Evolutionary conservation across 129 eudicot genomes (phyloP), one percentile per base, ranked within the genome.

Genomic region (Ambrosia trifida): DNA sequence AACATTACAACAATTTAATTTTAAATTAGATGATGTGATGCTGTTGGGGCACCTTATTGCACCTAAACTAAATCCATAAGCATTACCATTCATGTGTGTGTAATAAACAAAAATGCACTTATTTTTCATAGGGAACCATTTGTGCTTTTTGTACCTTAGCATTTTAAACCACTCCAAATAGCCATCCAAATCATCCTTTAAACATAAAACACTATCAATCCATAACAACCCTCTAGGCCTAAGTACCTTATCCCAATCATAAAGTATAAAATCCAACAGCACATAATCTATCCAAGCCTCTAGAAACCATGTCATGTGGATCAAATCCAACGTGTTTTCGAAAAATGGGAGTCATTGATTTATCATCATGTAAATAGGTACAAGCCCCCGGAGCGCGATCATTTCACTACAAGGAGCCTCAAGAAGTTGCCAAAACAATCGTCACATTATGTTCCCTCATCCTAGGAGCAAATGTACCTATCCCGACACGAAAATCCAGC

Each of bases 141-240:
- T 84, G 53, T 89, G 92, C 63, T 62, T 82, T 75, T 70, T 86
- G 57, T 86, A 89, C 80, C 96, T 84, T 20, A 86, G 41, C 84
- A 77, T 80, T 49, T 74, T 80, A 36, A 89, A 86, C 14, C 82
- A 83, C 56, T 82, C 80, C 74, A 89, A 68, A 70, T 86, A 86
- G 44, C 76, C 93, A 46, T 86, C 76, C 74, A 89, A 76, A 70
- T 89, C 96, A 65, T 89, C 86, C 73, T 82, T 84, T 63, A 80
- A 61, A 72, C 93, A 89, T 62, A 89, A 89, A 77, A 89, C 86
- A 73, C 89, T 86, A 19, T 89, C 96, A 28, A 89, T 81, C 93
- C 96, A 86, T 65, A 89, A 69, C 74, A 89, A 62, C 30, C 93
- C 96, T 20, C 96, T 90, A 10, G 96, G 92, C 85, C 93, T 82